Base-by-base conservation (phyloP, 345 rosid species). In the Hevea brasiliensis region DNA sequence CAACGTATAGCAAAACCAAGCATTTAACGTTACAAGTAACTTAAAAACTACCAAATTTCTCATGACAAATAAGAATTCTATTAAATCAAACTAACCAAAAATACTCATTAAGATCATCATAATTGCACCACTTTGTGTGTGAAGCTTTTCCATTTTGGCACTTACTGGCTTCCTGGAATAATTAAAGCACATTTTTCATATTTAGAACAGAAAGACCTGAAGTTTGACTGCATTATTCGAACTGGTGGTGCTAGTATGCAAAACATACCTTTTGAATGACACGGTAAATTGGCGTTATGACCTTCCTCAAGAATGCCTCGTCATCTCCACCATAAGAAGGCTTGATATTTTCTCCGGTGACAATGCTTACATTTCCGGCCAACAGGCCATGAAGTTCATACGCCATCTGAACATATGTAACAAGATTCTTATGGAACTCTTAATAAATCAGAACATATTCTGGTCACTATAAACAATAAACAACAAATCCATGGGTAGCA, bases 321-420 rank as follows among this genome's bases (percentile, higher is more conserved):
- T 92, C 98, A 80, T 91, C 98, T 54, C 98, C 98, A 65, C 97
- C 99, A 72, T 92, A 95, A 67, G 99, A 95, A 83, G 98, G 99
- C 76, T 89, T 89, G 60, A 92, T 95, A 81, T 92, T 95, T 86
- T 95, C 99, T 79, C 99, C 96, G 23, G 97, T 95, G 67, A 95
- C 98, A 61, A 95, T 95, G 81, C 99, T 91, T 74, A 95, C 96
- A 83, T 95, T 95, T 80, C 99, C 98, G 65, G 97, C 96, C 89
- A 95, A 77, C 76, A 95, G 88, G 74, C 97, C 97, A 75, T 92
- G 97, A 78, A 95, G 97, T 82, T 95, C 99, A 83, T 92, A 92
- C 70, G 99, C 98, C 99, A 95, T 92, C 98, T 95, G 88, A 78
- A 60, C 61, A 81, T 55, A 77, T 37, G 37, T 12, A 20, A 70